phyloP scores from a whole-genome alignment of 2,329 filamentous ascomycete species.

The Magnaporthales sp. region DNA sequence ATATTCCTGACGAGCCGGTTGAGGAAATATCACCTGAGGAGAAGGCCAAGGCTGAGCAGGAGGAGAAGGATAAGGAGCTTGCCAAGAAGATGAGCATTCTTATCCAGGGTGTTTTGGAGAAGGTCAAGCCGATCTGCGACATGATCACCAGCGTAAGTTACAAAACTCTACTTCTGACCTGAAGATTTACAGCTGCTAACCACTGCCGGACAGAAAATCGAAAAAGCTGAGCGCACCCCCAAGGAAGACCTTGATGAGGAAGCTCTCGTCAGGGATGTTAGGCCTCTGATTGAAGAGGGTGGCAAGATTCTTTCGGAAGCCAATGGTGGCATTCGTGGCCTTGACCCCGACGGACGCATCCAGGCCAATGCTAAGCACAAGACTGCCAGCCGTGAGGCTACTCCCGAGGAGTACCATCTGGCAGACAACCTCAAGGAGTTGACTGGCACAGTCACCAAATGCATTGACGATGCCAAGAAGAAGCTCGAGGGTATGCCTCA shows the following conservation, averaged over 20 bases:
- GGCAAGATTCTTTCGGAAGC: slow-evolving; percentile 74
- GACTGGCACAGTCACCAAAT: slow-evolving; percentile 69
- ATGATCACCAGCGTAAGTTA: slow-evolving; percentile 67
- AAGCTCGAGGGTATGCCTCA: slow-evolving; percentile 89
- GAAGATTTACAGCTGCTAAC: neutral
- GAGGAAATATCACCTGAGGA: slow-evolving; percentile 49
- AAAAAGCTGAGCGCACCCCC: slow-evolving; percentile 69
- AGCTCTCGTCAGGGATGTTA: slow-evolving; percentile 75
- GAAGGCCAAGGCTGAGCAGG: slow-evolving; percentile 44
- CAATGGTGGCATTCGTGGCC: slow-evolving; percentile 76
- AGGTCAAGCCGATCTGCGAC: slow-evolving; percentile 76
- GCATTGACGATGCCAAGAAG: slow-evolving; percentile 81
- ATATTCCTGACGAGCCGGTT: slow-evolving; percentile 36
- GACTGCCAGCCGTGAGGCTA: slow-evolving; percentile 63
- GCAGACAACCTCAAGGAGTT: slow-evolving; percentile 82
- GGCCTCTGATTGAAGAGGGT: slow-evolving; percentile 81
- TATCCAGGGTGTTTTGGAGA: slow-evolving; percentile 72
- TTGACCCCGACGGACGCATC: slow-evolving; percentile 84
- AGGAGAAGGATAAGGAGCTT: slow-evolving; percentile 64
- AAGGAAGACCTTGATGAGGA: slow-evolving; percentile 89
- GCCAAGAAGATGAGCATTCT: slow-evolving; percentile 66
- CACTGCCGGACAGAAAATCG: slow-evolving; percentile 50
- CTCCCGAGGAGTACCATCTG: slow-evolving; percentile 75
- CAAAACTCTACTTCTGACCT: neutral
- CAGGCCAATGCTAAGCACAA: slow-evolving; percentile 78